phyloP scores from a whole-genome alignment of 768 basidiomycete genomes.

The Coprinellus micaceus region DNA sequence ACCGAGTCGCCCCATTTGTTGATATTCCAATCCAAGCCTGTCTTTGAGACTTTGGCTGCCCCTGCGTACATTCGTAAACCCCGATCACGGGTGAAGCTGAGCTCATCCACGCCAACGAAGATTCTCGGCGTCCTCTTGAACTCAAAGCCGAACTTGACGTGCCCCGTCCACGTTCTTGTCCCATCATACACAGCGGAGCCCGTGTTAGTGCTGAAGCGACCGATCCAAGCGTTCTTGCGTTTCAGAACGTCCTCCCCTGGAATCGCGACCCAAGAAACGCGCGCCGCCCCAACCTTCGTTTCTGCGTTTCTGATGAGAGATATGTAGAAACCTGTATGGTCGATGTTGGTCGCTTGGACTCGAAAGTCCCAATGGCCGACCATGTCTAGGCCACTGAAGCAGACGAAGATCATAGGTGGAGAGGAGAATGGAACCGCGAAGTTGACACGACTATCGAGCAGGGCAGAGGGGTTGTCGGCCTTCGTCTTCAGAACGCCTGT shows the following conservation, averaged over 20 bases:
- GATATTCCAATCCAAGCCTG: conserved; percentile 4
- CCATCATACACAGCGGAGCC: too few species aligned
- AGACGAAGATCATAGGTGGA: background rate
- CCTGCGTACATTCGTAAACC: background rate
- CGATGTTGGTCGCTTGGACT: background rate
- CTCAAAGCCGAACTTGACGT: conserved; percentile 1
- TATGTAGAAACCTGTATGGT: background rate
- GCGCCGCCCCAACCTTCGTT: background rate
- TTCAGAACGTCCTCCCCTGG: background rate
- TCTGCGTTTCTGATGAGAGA: background rate
- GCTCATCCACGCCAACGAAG: background rate
- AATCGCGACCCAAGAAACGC: background rate
- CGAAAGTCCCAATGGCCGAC: background rate
- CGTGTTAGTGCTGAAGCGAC: background rate
- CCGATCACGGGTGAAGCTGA: background rate
- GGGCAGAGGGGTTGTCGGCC: background rate
- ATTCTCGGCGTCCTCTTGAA: conserved; percentile 1
- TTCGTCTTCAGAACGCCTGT: background rate
- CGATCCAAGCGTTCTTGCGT: conserved; percentile 1
- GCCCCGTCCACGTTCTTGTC: background rate
- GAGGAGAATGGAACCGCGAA: too few species aligned
- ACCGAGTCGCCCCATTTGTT: background rate
- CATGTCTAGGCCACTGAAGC: background rate
- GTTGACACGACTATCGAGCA: background rate
- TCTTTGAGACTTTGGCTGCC: background rate